Percentiles rank a stretch among this genome's conserved stretches.
phyloP scores from a whole-genome alignment of 495 filamentous ascomycete genomes.

The Gamarada debralockiae region DNA sequence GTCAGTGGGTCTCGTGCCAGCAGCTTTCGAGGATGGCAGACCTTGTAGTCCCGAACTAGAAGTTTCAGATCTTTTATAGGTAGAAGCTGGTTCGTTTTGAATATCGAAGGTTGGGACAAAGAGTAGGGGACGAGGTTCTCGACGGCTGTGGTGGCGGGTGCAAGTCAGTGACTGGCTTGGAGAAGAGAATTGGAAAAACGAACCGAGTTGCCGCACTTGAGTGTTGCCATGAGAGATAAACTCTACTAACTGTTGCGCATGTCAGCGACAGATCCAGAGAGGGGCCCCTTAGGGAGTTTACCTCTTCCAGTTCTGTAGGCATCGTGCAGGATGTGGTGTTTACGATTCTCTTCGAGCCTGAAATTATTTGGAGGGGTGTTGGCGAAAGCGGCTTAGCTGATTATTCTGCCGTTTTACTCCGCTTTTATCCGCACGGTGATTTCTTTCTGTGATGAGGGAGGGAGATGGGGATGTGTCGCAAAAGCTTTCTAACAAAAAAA shows the following conservation, averaged over 20 bases:
- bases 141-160: constrained; percentile 54
- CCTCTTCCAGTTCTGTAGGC: constrained; percentile 83
- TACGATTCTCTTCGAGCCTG: neutral
- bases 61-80: constrained; percentile 88
- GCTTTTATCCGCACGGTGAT: too few species aligned
- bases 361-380: constrained; percentile 1
- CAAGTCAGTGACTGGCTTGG: neutral
- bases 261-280: constrained; percentile 6
- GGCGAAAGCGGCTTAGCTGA: neutral
- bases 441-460: too few species aligned
- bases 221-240: constrained; percentile 89
- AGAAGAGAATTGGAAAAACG: constrained; percentile 13
- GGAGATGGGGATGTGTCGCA: too few species aligned
- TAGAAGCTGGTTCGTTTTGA: constrained; percentile 74
- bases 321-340: constrained; percentile 45
- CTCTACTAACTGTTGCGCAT: constrained; percentile 68
- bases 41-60: constrained; percentile 62
- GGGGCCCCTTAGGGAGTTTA: constrained; percentile 29
- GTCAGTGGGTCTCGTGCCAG: neutral
- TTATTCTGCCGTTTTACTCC: too few species aligned
- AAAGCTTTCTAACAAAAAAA: too few species aligned
- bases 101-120: constrained; percentile 67
- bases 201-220: constrained; percentile 74
- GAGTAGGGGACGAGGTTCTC: constrained; percentile 89
- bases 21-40: neutral